Evolutionary conservation across 345 rosid genomes (phyloP).

Genomic region (Orychophragmus violaceus): DNA sequence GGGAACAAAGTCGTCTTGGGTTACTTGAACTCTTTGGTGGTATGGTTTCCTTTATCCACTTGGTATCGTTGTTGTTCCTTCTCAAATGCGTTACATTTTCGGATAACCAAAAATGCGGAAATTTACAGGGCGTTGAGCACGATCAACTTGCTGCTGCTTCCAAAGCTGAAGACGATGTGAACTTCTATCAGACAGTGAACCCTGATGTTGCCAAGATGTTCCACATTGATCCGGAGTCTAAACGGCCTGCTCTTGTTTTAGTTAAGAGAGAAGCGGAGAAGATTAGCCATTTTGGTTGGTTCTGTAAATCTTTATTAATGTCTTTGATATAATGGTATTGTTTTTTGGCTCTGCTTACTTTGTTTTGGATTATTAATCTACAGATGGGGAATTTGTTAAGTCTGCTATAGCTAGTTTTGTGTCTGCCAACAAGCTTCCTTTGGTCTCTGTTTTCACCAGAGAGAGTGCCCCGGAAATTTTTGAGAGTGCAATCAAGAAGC

Average conservation of each 20-base stretch:
- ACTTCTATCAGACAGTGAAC: slow-evolving; percentile 81
- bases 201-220: slow-evolving; percentile 93
- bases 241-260: slow-evolving; percentile 77
- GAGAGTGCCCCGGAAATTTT: slow-evolving; percentile 73
- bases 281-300: slow-evolving; percentile 71
- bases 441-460: slow-evolving; percentile 74
- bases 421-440: slow-evolving; percentile 74
- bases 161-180: slow-evolving; percentile 87
- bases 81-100: background rate
- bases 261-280: slow-evolving; percentile 85
- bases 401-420: slow-evolving; percentile 60
- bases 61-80: background rate
- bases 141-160: slow-evolving; percentile 85
- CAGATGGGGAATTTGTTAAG: slow-evolving; percentile 84
- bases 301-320: background rate
- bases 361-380: slow-evolving; percentile 15
- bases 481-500: slow-evolving; percentile 76
- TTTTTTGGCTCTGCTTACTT: background rate
- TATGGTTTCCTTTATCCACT: slow-evolving; percentile 25
- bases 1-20: slow-evolving; percentile 79
- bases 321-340: slow-evolving; percentile 1
- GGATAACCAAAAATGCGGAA: background rate
- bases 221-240: slow-evolving; percentile 65
- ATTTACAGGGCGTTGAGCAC: slow-evolving; percentile 63
- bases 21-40: slow-evolving; percentile 85